phyloP scores from a whole-genome alignment of 2,329 filamentous ascomycete genomes.

The Xylaria sp. region DNA sequence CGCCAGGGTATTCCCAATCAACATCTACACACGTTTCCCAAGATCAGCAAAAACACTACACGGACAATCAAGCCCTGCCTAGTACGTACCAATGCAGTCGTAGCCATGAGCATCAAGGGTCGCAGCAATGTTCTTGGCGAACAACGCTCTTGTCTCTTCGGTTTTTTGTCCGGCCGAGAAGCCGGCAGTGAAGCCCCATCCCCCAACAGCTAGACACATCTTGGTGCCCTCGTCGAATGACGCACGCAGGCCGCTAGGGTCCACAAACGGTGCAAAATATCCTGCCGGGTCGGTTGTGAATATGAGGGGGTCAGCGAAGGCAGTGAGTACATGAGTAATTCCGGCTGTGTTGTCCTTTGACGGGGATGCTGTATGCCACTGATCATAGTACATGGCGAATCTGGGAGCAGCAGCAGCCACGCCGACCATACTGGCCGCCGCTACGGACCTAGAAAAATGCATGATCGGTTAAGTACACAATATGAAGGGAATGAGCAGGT shows the following conservation, averaged over 20 bases:
- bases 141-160: constrained; percentile 62
- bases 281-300: constrained; percentile 43
- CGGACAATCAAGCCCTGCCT: neutral
- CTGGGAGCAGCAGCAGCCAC: constrained; percentile 38
- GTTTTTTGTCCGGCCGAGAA: constrained; percentile 68
- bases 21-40: constrained; percentile 54
- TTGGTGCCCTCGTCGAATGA: constrained; percentile 65
- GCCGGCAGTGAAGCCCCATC: constrained; percentile 75
- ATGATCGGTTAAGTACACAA: constrained; percentile 30
- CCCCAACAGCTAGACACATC: constrained; percentile 76
- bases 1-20: constrained; percentile 72
- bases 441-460: constrained; percentile 38
- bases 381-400: constrained; percentile 46
- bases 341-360: constrained; percentile 38
- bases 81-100: constrained; percentile 70
- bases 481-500: neutral
- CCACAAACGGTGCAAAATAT: constrained; percentile 42
- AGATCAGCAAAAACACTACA: constrained; percentile 13
- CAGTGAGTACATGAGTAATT: constrained; percentile 47
- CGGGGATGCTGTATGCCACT: constrained; percentile 43
- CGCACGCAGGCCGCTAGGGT: constrained; percentile 51
- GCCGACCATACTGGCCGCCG: constrained; percentile 31
- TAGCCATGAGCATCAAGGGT: constrained; percentile 71
- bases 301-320: constrained; percentile 45
- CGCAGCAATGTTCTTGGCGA: constrained; percentile 70